Percentiles rank a stretch among this genome's conserved stretches.
Conservation (phyloP, 1,284 basidiomycete genomes). For the Fistulinella cinereoalba region DNA sequence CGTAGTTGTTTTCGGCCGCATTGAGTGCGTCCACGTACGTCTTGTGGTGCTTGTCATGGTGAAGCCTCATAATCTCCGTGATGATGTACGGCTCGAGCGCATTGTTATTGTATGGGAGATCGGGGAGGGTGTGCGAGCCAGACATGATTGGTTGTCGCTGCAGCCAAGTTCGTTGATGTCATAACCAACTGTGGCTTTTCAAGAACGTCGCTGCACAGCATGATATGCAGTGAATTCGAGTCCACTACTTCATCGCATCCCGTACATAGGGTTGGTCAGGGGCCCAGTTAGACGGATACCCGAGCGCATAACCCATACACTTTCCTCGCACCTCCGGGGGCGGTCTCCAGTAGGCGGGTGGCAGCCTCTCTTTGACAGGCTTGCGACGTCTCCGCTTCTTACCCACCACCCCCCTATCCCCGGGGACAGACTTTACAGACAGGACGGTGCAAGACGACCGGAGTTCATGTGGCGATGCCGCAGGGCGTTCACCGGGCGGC, state of each 20-base stretch:
- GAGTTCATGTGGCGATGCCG: slow-evolving; percentile 26
- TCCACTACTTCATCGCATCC: slow-evolving; percentile 26
- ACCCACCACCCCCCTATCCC: background rate
- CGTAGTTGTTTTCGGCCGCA: slow-evolving; percentile 72
- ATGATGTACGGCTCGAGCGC: slow-evolving; percentile 85
- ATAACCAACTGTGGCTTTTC: too few relatives aligned
- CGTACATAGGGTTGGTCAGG: slow-evolving; percentile 21
- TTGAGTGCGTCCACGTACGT: slow-evolving; percentile 76
- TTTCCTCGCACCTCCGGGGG: slow-evolving; percentile 17
- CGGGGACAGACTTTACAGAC: slow-evolving; percentile 14
- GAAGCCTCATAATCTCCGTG: slow-evolving; percentile 79
- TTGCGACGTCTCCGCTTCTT: slow-evolving; percentile 18
- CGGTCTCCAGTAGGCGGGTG: slow-evolving; percentile 31
- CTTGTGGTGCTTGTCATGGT: slow-evolving; percentile 89
- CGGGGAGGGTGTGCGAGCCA: slow-evolving; percentile 62
- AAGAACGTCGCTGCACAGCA: slow-evolving; percentile 23
- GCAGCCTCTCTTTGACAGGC: slow-evolving; percentile 13
- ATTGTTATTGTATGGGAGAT: slow-evolving; percentile 87
- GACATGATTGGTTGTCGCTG: slow-evolving; percentile 21
- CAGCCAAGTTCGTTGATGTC: background rate
- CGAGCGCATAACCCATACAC: slow-evolving; percentile 32
- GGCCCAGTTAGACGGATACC: slow-evolving; percentile 33
- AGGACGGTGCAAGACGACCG: slow-evolving; percentile 17
- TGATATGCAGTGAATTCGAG: slow-evolving; percentile 11
- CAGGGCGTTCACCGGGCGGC: background rate